Percentiles rank a stretch among this genome's conserved stretches.
These are phyloP conservation scores for Lactuca saligna DNA, from an alignment of 129 eudicot genomes.

Conservation along the genomic window DNA sequence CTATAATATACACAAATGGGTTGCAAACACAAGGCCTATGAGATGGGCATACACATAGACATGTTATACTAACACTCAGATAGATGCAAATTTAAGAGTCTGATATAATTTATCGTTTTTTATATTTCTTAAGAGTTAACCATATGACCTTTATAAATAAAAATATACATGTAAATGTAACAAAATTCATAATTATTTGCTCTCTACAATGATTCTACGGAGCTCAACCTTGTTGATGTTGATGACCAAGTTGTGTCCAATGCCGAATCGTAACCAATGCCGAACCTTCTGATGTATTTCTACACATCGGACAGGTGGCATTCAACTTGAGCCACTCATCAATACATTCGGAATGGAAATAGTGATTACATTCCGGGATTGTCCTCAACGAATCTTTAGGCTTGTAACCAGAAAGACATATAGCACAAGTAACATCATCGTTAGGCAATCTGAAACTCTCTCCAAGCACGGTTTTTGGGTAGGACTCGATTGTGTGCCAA, in stretches of 20 bases:
- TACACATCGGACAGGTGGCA: constrained; percentile 75
- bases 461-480: constrained; percentile 46
- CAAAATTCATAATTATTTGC: constrained; percentile 7
- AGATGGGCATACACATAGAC: no score
- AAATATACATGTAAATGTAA: constrained; percentile 17
- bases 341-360: constrained; percentile 67
- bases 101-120: no score
- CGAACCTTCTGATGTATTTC: constrained; percentile 55
- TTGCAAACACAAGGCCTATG: no score
- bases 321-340: constrained; percentile 86
- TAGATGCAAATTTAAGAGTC: no score
- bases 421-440: constrained; percentile 55
- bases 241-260: not conserved
- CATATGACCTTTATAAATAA: constrained; percentile 5
- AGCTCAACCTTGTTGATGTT: not conserved
- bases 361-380: constrained; percentile 80
- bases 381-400: constrained; percentile 68
- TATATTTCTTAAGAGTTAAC: no score
- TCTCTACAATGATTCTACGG: constrained; percentile 11
- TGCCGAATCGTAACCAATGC: constrained; percentile 32
- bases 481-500: constrained; percentile 47
- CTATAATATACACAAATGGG: no score
- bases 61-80: no score
- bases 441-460: constrained; percentile 52
- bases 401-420: constrained; percentile 71